Conservation (phyloP, 2,329 filamentous ascomycete species). For the Plectosphaerella cucumerina region DNA sequence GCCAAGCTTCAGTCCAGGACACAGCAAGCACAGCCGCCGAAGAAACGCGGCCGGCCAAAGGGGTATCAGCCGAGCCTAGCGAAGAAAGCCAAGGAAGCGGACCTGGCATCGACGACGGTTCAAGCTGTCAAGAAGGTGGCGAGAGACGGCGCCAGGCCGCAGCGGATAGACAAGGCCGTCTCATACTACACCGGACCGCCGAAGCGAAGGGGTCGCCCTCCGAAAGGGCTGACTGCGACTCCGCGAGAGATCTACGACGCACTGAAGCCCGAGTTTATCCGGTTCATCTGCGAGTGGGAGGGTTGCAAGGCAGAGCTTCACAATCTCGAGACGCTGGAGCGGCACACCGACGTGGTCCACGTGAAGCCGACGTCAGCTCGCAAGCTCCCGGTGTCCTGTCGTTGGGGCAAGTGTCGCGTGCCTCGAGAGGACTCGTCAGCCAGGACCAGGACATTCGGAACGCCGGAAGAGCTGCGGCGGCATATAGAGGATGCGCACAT, state of each 20-base stretch:
- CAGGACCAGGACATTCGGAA: neutral
- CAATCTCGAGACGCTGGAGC: slow-evolving; percentile 55
- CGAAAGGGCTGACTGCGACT: slow-evolving; percentile 31
- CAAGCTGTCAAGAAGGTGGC: neutral
- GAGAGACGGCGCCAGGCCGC: slow-evolving; percentile 11
- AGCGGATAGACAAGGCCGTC: slow-evolving; percentile 16
- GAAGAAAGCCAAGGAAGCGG: slow-evolving; percentile 10
- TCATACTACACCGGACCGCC: slow-evolving; percentile 11
- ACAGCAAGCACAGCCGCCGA: slow-evolving; percentile 3
- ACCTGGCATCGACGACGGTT: slow-evolving; percentile 8
- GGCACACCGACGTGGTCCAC: slow-evolving; percentile 51
- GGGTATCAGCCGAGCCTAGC: slow-evolving; percentile 36
- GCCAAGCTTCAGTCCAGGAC: neutral
- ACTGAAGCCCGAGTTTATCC: slow-evolving; percentile 39
- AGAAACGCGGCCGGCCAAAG: slow-evolving; percentile 42
- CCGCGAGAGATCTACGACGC: slow-evolving; percentile 36
- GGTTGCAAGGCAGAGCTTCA: slow-evolving; percentile 57
- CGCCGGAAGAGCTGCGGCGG: slow-evolving; percentile 29
- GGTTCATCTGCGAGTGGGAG: slow-evolving; percentile 57
- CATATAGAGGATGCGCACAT: slow-evolving; percentile 55
- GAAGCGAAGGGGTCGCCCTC: slow-evolving; percentile 39
- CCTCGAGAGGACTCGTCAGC: slow-evolving; percentile 4
- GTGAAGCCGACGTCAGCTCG: slow-evolving; percentile 13
- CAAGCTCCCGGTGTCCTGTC: slow-evolving; percentile 17
- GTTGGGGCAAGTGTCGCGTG: slow-evolving; percentile 36